Conservation (phyloP, 129 eudicot genomes). For the Daucus carota region DNA sequence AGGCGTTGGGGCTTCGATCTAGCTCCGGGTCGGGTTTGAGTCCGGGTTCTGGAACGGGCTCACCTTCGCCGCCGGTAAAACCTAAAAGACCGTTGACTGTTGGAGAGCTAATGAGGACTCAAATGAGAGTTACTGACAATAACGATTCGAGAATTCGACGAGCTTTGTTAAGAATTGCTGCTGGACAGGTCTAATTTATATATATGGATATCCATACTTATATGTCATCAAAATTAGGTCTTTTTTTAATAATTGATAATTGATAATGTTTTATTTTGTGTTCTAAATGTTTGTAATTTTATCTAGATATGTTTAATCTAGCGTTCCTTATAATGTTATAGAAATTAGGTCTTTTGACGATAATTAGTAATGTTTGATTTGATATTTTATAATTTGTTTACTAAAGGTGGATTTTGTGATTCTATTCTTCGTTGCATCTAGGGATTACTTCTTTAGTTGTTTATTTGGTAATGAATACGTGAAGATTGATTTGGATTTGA, state of each 20-base stretch:
- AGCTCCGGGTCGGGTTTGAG: constrained; percentile 36
- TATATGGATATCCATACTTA: background rate
- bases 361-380: background rate
- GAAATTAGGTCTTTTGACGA: constrained; percentile 1
- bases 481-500: background rate
- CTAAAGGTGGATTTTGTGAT: background rate
- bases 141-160: constrained; percentile 77
- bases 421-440: background rate
- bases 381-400: too few relatives aligned
- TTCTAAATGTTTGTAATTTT: background rate
- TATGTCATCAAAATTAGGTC: background rate
- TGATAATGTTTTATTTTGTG: background rate
- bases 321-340: background rate
- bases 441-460: background rate
- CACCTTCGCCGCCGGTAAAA: constrained; percentile 26
- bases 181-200: constrained; percentile 64
- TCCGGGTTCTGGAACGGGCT: constrained; percentile 28
- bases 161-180: constrained; percentile 77
- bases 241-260: background rate
- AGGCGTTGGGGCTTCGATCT: constrained; percentile 94
- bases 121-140: constrained; percentile 81
- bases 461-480: background rate
- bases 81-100: constrained; percentile 55
- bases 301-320: background rate
- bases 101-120: constrained; percentile 85